Conservation (phyloP, 305 asterid species). For the Euphrasia arctica region DNA sequence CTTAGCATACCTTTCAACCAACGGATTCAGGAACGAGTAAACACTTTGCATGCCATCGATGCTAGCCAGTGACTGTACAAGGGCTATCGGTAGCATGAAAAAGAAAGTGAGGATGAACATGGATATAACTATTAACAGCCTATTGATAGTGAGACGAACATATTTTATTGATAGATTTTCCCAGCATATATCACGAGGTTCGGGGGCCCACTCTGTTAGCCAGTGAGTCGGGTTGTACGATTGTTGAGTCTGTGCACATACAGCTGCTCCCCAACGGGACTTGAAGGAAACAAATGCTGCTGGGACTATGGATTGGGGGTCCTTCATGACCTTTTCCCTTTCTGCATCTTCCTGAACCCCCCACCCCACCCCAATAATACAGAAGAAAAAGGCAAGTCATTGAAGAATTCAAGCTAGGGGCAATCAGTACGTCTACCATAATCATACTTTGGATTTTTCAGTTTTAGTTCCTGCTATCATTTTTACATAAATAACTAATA, state of each 20-base stretch:
- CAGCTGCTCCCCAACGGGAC: slow-evolving; percentile 85
- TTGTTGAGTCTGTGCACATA: slow-evolving; percentile 85
- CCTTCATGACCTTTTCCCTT: slow-evolving; percentile 56
- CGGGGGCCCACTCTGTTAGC: slow-evolving; percentile 96
- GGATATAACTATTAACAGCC: slow-evolving; percentile 49
- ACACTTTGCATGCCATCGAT: slow-evolving; percentile 67
- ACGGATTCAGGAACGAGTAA: slow-evolving; percentile 61
- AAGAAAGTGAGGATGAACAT: slow-evolving; percentile 75
- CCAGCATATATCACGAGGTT: slow-evolving; percentile 86
- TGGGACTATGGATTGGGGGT: slow-evolving; percentile 65
- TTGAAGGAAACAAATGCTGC: slow-evolving; percentile 81
- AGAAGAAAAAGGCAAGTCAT: slow-evolving; percentile 1
- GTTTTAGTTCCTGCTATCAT: neutral
- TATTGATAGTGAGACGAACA: slow-evolving; percentile 55
- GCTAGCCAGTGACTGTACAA: slow-evolving; percentile 80
- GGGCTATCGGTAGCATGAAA: slow-evolving; percentile 84
- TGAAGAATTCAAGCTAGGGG: neutral
- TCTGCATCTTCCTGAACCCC: slow-evolving; percentile 57
- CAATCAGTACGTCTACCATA: neutral
- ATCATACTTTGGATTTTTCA: no score
- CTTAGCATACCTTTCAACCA: slow-evolving; percentile 50
- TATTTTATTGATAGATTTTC: slow-evolving; percentile 71
- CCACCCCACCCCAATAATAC: neutral
- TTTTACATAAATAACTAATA: slow-evolving; percentile 4
- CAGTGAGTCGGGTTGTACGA: slow-evolving; percentile 65